Percentiles rank a stretch among this genome's conserved stretches.
phyloP scores from a whole-genome alignment of 2,329 filamentous ascomycete species.

The Fusarium sp. region DNA sequence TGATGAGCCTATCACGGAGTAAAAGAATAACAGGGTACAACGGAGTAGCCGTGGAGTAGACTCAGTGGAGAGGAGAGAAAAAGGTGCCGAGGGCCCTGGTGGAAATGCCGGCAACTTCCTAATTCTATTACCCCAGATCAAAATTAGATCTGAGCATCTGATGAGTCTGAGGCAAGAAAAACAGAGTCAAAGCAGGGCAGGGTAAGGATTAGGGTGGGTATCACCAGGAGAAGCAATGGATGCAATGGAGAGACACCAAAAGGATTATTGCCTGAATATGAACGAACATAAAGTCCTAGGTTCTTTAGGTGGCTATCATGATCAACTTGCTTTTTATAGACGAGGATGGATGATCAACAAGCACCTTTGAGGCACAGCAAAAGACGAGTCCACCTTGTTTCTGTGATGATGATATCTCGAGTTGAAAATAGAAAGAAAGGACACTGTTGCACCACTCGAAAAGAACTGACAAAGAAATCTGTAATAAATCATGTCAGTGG shows the following conservation, averaged over 20 bases:
- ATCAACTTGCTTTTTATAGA: constrained; percentile 16
- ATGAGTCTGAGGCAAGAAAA: background rate
- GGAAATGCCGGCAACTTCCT: constrained; percentile 22
- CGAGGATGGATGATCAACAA: constrained; percentile 8
- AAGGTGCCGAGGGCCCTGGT: constrained; percentile 13
- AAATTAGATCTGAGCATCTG: constrained; percentile 1
- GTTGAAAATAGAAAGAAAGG: background rate
- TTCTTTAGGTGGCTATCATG: background rate
- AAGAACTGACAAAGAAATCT: background rate
- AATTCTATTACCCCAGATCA: constrained; percentile 15
- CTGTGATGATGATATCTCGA: background rate
- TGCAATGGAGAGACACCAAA: constrained; percentile 12
- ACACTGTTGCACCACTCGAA: background rate
- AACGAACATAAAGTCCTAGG: background rate
- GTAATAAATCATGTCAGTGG: background rate
- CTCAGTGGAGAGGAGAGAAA: background rate
- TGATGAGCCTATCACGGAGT: constrained; percentile 1
- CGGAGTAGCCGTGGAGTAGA: background rate
- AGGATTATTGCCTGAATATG: constrained; percentile 10
- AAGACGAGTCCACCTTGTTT: background rate
- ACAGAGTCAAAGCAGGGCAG: background rate
- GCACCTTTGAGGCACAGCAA: constrained; percentile 22
- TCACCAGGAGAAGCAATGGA: constrained; percentile 3
- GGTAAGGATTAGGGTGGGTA: constrained; percentile 18
- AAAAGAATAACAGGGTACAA: constrained; percentile 4